These are phyloP conservation scores for Austroboletus festivus DNA, from an alignment of 768 basidiomycete genomes.

Conservation along the genomic window DNA sequence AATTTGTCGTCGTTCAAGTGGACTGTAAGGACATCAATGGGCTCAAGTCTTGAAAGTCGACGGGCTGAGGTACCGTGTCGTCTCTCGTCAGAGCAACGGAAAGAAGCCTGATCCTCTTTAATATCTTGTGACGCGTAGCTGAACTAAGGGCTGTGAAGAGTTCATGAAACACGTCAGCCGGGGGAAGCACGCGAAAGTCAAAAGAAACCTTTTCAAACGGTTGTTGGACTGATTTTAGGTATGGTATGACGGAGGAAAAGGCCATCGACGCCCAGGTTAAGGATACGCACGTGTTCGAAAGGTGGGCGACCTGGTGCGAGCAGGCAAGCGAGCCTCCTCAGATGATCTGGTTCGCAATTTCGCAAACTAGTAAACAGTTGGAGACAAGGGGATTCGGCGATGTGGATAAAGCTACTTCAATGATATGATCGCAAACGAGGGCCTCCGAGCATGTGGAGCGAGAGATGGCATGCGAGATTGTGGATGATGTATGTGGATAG, in stretches of 20 bases:
- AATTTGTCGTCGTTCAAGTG: too few relatives aligned
- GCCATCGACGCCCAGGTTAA: not conserved
- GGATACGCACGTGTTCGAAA: constrained; percentile 9
- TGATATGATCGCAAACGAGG: not conserved
- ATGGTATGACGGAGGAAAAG: constrained; percentile 9
- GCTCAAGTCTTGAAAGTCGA: constrained; percentile 1
- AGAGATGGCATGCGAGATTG: constrained; percentile 5
- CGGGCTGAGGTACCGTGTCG: too few relatives aligned
- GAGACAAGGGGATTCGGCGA: not conserved
- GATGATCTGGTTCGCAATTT: not conserved
- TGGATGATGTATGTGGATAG: not conserved
- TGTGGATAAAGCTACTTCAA: constrained; percentile 3
- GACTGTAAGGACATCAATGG: constrained; percentile 4
- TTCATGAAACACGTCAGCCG: constrained; percentile 1
- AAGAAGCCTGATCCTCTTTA: constrained; percentile 1
- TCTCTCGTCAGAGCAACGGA: too few relatives aligned
- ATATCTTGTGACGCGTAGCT: not conserved
- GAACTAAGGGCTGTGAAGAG: not conserved
- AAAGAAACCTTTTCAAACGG: constrained; percentile 7
- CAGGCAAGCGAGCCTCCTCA: not conserved
- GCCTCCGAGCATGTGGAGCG: constrained; percentile 1
- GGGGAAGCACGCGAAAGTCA: not conserved
- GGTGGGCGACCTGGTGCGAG: not conserved
- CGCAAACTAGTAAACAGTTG: not conserved
- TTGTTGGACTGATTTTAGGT: constrained; percentile 4